Evolutionary conservation across 306 rosid genomes (phyloP).

Genomic region (Bauhinia variegata): DNA sequence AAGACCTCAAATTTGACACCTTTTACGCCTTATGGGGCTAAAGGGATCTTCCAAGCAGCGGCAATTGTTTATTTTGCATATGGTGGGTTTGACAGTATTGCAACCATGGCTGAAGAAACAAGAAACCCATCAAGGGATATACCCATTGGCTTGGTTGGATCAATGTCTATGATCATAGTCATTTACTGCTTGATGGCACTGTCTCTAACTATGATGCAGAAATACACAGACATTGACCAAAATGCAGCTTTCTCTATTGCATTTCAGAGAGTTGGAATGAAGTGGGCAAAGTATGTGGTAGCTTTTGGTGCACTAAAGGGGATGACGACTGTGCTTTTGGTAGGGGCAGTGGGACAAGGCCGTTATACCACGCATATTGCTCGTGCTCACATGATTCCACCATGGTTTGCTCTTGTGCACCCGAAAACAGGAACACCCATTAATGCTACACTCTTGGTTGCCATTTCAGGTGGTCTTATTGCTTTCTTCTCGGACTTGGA

Average conservation of each 20-base stretch:
- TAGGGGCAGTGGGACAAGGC: slow-evolving; percentile 56
- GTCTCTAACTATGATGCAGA: slow-evolving; percentile 75
- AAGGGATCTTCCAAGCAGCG: slow-evolving; percentile 71
- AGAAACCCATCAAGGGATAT: slow-evolving; percentile 74
- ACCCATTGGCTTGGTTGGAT: slow-evolving; percentile 70
- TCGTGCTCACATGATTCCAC: slow-evolving; percentile 78
- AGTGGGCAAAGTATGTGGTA: slow-evolving; percentile 76
- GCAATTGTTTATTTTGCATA: slow-evolving; percentile 76
- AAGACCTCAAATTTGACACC: slow-evolving; percentile 60
- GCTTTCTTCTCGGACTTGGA: slow-evolving; percentile 73
- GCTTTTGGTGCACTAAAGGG: slow-evolving; percentile 78
- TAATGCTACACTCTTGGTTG: slow-evolving; percentile 66
- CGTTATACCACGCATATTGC: slow-evolving; percentile 80
- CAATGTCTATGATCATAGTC: slow-evolving; percentile 72
- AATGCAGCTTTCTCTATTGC: slow-evolving; percentile 71
- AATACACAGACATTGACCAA: slow-evolving; percentile 57
- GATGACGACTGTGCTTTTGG: slow-evolving; percentile 78
- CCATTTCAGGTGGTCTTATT: slow-evolving; percentile 50
- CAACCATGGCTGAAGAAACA: slow-evolving; percentile 83
- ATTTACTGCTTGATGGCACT: slow-evolving; percentile 77
- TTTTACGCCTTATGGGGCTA: slow-evolving; percentile 61
- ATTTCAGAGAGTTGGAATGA: slow-evolving; percentile 71
- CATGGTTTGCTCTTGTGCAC: slow-evolving; percentile 82
- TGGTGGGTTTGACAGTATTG: slow-evolving; percentile 67
- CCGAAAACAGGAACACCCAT: slow-evolving; percentile 81